Evolutionary conservation across 140 eudicot genomes (phyloP).

Genomic region (Ambrosia hybrid): DNA sequence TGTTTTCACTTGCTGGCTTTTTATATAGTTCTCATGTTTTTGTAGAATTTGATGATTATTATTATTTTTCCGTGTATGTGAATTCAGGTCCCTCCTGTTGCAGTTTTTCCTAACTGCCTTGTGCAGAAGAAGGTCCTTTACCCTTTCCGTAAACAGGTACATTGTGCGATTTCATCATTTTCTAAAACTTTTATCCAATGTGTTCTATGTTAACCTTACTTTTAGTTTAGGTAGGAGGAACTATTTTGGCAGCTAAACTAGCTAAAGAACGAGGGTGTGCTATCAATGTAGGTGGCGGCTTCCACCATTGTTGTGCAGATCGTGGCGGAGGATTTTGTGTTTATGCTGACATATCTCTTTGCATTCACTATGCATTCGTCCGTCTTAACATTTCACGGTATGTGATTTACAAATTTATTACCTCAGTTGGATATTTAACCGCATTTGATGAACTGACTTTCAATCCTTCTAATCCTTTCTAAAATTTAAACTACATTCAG

Average conservation of each 20-base stretch:
- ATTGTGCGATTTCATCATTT: background rate
- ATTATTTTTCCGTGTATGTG: slow-evolving; percentile 1
- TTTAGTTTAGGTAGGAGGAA: slow-evolving; percentile 77
- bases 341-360: slow-evolving; percentile 88
- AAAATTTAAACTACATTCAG: slow-evolving; percentile 37
- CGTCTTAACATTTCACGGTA: slow-evolving; percentile 78
- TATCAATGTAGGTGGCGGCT: slow-evolving; percentile 96
- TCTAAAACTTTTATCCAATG: background rate
- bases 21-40: background rate
- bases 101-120: slow-evolving; percentile 67
- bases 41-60: background rate
- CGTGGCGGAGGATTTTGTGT: slow-evolving; percentile 93
- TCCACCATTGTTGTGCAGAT: slow-evolving; percentile 86
- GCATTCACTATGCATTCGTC: slow-evolving; percentile 73
- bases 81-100: slow-evolving; percentile 83
- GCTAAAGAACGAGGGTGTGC: slow-evolving; percentile 96
- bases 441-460: slow-evolving; percentile 6
- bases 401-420: slow-evolving; percentile 4
- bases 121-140: slow-evolving; percentile 77
- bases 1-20: slow-evolving; percentile 4
- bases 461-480: slow-evolving; percentile 1
- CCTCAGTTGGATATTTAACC: background rate
- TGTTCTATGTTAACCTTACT: background rate
- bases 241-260: slow-evolving; percentile 84
- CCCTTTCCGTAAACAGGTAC: slow-evolving; percentile 88